Evolutionary conservation across 345 rosid species (phyloP), one percentile per base, ranked within the genome.

Genomic region (Citrus cavaleriei): DNA sequence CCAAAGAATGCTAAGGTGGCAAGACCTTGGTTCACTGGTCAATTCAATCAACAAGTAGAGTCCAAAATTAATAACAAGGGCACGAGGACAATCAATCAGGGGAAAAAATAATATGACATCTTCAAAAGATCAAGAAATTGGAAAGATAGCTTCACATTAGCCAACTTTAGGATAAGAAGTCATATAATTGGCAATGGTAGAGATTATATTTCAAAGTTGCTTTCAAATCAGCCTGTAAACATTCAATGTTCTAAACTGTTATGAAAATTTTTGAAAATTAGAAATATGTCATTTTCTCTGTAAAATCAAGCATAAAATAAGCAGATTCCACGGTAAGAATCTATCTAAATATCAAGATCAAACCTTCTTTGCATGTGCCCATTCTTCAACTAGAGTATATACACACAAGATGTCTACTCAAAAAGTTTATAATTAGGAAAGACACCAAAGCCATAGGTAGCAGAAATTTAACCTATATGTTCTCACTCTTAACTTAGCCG

Each of bases 1-100:
- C 99, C 99, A 70, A 97, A 97, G 89, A 97, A 97, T 6, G 99
- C 99, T 13, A 97, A 86, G 27, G 99, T 97, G 38, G 99, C 99
- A 78, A 97, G 81, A 12, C 98, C 99, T 76, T 97, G 99, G 86
- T 94, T 97, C 88, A 93, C 98, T 97, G 92, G 69, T 74, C 34
- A 28, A 70, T 67, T 70, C 28, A 58, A 51, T 30, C 3, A 1
- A 64, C 51, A 42, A 70, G 32, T 10, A 30, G 12, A 34, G 40
- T 42, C 5, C 10, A 2, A 80, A 30, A 21, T 13, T n/a, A n/a
- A 49, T 42, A 21, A 8, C 61, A 28, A 19, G 57, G 12, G 22
- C 58, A 18, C 2, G 2, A 54, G 58, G 58, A 54, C 21, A 54
- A 4, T 54, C 58, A 54, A 54, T 18, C 2, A 54, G 58, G 58